A percentile compares a stretch with the other conserved stretches of the same genome.
These are phyloP conservation scores for Agrocybe praecox DNA, from an alignment of 768 basidiomycete species.

Conservation along the genomic window DNA sequence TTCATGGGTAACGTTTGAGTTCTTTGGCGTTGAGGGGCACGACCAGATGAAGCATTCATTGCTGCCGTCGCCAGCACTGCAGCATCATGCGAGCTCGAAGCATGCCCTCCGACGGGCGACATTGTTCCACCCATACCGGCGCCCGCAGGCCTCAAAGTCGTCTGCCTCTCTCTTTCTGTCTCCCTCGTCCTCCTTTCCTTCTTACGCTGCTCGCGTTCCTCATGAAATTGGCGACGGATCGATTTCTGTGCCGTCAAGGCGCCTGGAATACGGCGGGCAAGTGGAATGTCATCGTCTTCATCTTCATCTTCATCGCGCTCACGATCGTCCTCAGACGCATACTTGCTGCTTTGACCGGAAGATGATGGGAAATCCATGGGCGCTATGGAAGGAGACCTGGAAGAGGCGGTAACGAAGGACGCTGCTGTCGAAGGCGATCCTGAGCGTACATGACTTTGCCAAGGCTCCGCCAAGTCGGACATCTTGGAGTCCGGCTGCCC, in stretches of 20 bases:
- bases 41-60: slow-evolving; percentile 18
- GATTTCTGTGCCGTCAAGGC: slow-evolving; percentile 83
- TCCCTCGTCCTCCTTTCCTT: slow-evolving; percentile 43
- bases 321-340: slow-evolving; percentile 37
- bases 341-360: slow-evolving; percentile 13
- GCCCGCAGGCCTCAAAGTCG: slow-evolving; percentile 39
- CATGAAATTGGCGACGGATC: slow-evolving; percentile 70
- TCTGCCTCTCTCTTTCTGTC: slow-evolving; percentile 28
- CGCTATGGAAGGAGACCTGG: slow-evolving; percentile 4
- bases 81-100: slow-evolving; percentile 39
- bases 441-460: not conserved
- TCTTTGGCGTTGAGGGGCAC: slow-evolving; percentile 34
- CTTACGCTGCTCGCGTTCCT: slow-evolving; percentile 64
- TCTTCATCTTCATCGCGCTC: slow-evolving; percentile 27
- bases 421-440: slow-evolving; percentile 9
- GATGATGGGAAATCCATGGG: slow-evolving; percentile 11
- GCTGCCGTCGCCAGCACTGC: slow-evolving; percentile 36
- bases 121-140: slow-evolving; percentile 17
- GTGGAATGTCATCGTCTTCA: slow-evolving; percentile 80
- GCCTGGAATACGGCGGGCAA: slow-evolving; percentile 81
- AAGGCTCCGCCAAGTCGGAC: not conserved
- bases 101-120: not conserved
- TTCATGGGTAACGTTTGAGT: slow-evolving; percentile 44
- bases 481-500: slow-evolving; percentile 3
- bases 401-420: slow-evolving; percentile 10